Percentiles rank a stretch among this genome's conserved stretches.
Conservation (phyloP, 2,329 filamentous ascomycete species). For the Dryadomyces quercus-mongolicae region DNA sequence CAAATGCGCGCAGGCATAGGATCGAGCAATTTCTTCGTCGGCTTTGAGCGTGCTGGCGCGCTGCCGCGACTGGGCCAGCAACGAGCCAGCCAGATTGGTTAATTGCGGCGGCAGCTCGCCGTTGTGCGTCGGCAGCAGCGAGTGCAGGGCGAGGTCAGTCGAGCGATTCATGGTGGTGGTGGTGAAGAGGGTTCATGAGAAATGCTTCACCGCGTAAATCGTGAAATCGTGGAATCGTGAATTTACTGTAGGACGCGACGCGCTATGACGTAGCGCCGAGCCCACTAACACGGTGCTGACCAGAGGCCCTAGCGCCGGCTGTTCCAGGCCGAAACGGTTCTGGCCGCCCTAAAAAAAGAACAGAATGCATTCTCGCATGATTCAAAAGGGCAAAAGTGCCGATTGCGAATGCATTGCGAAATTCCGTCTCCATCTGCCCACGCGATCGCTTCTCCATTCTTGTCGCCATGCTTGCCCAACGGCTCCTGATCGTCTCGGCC, state of each 20-base stretch:
- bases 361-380: too few species aligned
- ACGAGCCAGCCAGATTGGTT: conserved; percentile 55
- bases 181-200: too few species aligned
- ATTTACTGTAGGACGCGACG: not conserved
- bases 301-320: not conserved
- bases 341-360: too few species aligned
- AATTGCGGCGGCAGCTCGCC: conserved; percentile 56
- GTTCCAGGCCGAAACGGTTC: too few species aligned
- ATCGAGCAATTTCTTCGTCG: conserved; percentile 78
- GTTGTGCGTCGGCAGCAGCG: conserved; percentile 61
- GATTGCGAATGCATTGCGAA: too few species aligned
- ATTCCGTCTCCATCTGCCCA: too few species aligned
- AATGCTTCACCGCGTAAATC: not conserved
- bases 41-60: conserved; percentile 66
- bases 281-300: not conserved
- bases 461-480: conserved; percentile 8
- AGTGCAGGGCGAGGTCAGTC: conserved; percentile 61
- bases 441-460: too few species aligned
- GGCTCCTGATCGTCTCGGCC: conserved; percentile 21
- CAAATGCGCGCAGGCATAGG: conserved; percentile 76
- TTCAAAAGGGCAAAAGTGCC: too few species aligned
- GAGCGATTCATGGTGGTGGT: conserved; percentile 52
- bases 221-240: too few species aligned
- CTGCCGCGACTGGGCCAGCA: conserved; percentile 70
- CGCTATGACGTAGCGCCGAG: conserved; percentile 8